These are phyloP conservation scores for Gentiana dahurica DNA, from an alignment of 257 asterid species.

Conservation along the genomic window DNA sequence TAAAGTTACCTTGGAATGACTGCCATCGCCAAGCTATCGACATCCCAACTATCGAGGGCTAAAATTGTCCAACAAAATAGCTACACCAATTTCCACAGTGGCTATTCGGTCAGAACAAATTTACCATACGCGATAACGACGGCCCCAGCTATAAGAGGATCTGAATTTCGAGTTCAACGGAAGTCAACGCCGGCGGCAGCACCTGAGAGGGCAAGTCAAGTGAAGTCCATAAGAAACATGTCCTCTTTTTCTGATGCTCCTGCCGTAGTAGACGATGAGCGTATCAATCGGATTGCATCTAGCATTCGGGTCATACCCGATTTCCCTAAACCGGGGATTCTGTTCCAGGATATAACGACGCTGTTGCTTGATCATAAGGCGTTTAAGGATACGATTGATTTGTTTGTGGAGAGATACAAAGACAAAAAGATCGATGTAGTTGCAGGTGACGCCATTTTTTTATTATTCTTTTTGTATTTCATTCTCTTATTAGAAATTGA, in stretches of 20 bases:
- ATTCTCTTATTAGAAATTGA: background rate
- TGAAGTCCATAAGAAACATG: constrained; percentile 22
- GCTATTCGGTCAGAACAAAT: constrained; percentile 23
- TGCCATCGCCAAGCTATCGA: constrained; percentile 8
- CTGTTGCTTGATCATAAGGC: constrained; percentile 79
- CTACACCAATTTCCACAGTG: constrained; percentile 3
- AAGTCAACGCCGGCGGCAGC: constrained; percentile 8
- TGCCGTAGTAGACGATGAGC: constrained; percentile 25
- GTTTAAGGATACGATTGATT: constrained; percentile 78
- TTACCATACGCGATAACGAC: constrained; percentile 25
- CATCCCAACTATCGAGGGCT: constrained; percentile 13
- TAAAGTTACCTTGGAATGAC: constrained; percentile 22
- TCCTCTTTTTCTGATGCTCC: constrained; percentile 25
- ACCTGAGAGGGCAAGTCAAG: constrained; percentile 15
- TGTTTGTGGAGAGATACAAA: constrained; percentile 83
- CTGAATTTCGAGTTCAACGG: background rate
- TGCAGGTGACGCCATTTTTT: constrained; percentile 39
- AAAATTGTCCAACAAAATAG: constrained; percentile 19
- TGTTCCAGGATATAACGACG: constrained; percentile 94
- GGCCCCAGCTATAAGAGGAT: constrained; percentile 2
- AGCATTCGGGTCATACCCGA: constrained; percentile 80
- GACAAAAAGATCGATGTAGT: constrained; percentile 57
- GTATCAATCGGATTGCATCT: constrained; percentile 61
- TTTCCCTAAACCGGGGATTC: constrained; percentile 87
- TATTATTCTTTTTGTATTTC: background rate